Percentiles rank a stretch among this genome's conserved stretches.
Conservation (phyloP, 2,329 filamentous ascomycete genomes). For the Tolypocladium capitatum region DNA sequence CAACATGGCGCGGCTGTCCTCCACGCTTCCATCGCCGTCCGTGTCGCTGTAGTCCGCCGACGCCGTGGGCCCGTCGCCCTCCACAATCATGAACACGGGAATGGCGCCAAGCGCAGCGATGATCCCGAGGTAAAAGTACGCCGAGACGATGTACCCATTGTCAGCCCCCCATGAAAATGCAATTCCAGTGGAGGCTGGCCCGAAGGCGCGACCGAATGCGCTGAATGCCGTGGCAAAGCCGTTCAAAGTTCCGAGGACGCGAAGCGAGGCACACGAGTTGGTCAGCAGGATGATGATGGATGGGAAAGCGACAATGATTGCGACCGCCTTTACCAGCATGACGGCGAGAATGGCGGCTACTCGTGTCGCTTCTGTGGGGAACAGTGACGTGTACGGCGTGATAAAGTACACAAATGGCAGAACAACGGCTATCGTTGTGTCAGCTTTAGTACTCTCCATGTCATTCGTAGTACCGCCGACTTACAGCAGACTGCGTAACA, state of each 20-base stretch:
- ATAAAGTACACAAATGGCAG: conserved; percentile 67
- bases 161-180: conserved; percentile 67
- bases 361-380: conserved; percentile 33
- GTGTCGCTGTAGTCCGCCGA: conserved; percentile 18
- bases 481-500: conserved; percentile 55
- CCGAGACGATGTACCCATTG: conserved; percentile 60
- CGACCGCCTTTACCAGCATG: conserved; percentile 61
- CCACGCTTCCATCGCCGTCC: conserved; percentile 14
- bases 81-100: conserved; percentile 59
- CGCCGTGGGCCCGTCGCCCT: conserved; percentile 53
- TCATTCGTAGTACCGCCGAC: conserved; percentile 6
- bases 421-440: conserved; percentile 32
- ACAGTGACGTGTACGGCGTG: conserved; percentile 68
- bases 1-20: conserved; percentile 8
- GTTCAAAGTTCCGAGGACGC: conserved; percentile 74
- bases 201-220: conserved; percentile 65
- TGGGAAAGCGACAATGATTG: conserved; percentile 75
- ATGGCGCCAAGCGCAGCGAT: conserved; percentile 54
- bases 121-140: conserved; percentile 65
- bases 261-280: conserved; percentile 64
- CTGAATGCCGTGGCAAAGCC: conserved; percentile 77
- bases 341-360: conserved; percentile 51
- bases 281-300: conserved; percentile 83
- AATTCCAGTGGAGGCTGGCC: conserved; percentile 60
- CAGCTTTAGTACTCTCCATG: not conserved